phyloP scores from a whole-genome alignment of 305 asterid genomes.

The Fraxinus sp. region DNA sequence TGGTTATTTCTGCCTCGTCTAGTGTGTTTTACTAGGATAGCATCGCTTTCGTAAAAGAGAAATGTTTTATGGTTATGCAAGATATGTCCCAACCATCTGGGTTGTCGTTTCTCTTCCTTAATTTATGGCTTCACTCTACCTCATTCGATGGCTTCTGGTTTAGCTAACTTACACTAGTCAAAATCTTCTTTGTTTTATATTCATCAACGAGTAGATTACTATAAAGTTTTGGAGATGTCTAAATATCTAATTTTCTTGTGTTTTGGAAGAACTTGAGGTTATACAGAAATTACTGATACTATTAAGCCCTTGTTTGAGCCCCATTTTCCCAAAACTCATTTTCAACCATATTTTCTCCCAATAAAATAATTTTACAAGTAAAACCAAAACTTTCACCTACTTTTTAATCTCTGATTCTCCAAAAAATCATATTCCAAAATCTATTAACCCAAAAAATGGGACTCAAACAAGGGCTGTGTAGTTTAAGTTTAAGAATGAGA shows the following conservation, averaged over 20 bases:
- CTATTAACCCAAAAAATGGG: neutral
- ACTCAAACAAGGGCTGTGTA: neutral
- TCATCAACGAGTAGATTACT: neutral
- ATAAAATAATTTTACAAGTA: neutral
- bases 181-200: neutral
- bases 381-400: neutral
- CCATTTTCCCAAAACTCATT: neutral
- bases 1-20: neutral
- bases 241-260: neutral
- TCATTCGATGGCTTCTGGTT: neutral
- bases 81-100: neutral
- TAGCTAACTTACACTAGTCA: neutral
- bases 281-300: neutral
- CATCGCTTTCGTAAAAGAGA: neutral
- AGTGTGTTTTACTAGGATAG: neutral
- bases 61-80: neutral
- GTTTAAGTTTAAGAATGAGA: neutral
- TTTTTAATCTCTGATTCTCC: neutral
- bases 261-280: neutral
- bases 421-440: neutral
- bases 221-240: neutral
- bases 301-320: neutral
- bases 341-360: neutral
- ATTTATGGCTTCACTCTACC: neutral
- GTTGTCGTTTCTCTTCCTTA: neutral